Conservation (phyloP, 345 rosid species). For the Citrus glauca region DNA sequence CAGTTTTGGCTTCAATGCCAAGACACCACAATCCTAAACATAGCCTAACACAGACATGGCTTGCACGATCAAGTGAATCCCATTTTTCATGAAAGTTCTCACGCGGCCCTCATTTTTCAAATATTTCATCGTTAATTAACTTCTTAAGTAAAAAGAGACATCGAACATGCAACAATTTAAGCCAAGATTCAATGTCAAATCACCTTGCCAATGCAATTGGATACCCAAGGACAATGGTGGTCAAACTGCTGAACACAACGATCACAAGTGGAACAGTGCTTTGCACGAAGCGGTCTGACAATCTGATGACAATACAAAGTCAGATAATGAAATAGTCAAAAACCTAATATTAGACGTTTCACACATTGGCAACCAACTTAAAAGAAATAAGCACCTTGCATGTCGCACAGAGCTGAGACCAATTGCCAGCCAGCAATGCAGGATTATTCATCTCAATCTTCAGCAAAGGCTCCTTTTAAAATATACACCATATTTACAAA, state of each 20-base stretch:
- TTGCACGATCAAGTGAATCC: background rate
- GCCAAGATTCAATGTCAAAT: constrained; percentile 14
- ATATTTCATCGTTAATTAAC: background rate
- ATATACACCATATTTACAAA: constrained; percentile 7
- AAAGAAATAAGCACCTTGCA: constrained; percentile 68
- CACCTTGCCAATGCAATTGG: constrained; percentile 98
- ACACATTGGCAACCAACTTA: constrained; percentile 3
- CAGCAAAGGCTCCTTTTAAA: constrained; percentile 74
- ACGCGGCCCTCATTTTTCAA: background rate
- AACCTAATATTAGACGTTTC: background rate
- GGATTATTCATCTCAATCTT: constrained; percentile 89
- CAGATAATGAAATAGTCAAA: constrained; percentile 14
- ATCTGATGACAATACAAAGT: constrained; percentile 43
- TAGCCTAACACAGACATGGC: background rate
- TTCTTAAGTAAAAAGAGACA: background rate
- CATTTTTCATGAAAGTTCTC: background rate
- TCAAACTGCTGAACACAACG: constrained; percentile 99
- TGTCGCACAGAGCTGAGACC: constrained; percentile 97
- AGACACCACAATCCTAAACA: background rate
- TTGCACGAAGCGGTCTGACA: constrained; percentile 95
- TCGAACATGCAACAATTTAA: background rate
- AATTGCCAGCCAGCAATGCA: constrained; percentile 92
- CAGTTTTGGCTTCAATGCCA: background rate
- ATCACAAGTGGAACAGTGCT: constrained; percentile 92
- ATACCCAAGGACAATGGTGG: constrained; percentile 99